phyloP scores from a whole-genome alignment of 495 filamentous ascomycete genomes.

The Xylaria palmicola region DNA sequence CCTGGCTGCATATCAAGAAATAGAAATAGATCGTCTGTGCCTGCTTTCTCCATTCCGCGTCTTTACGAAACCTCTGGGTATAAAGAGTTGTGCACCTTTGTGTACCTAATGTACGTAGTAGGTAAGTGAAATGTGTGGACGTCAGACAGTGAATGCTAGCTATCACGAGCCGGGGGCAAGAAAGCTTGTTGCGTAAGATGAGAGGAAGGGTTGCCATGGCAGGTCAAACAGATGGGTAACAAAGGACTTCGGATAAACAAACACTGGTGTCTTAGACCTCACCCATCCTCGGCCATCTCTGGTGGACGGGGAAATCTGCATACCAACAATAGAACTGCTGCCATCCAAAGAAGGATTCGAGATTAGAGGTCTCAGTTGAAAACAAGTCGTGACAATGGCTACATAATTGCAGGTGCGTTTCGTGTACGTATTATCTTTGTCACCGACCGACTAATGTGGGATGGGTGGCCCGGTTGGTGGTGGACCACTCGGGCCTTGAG shows the following conservation, averaged over 20 bases:
- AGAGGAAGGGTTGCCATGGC: neutral
- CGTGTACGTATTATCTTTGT: too few relatives aligned
- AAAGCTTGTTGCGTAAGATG: neutral
- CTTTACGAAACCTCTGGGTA: too few relatives aligned
- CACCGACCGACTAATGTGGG: too few relatives aligned
- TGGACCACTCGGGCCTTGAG: too few relatives aligned
- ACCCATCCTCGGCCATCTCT: neutral
- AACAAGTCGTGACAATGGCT: too few relatives aligned
- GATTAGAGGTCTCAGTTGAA: too few relatives aligned
- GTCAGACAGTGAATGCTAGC: too few relatives aligned
- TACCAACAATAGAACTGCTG: neutral
- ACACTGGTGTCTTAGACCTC: constrained; percentile 7
- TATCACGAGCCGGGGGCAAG: neutral
- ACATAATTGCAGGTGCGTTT: too few relatives aligned
- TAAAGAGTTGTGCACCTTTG: neutral
- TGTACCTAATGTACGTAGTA: neutral
- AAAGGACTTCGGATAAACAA: neutral
- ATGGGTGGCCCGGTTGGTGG: too few relatives aligned
- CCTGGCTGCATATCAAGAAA: constrained; percentile 3
- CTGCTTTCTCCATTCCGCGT: neutral
- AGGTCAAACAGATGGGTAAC: neutral
- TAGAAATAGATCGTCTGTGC: constrained; percentile 7
- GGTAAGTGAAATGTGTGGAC: too few relatives aligned
- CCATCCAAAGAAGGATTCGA: too few relatives aligned
- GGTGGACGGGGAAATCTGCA: neutral